Conservation (phyloP, 441 rosid species). For the Erodium chrysanthum region DNA sequence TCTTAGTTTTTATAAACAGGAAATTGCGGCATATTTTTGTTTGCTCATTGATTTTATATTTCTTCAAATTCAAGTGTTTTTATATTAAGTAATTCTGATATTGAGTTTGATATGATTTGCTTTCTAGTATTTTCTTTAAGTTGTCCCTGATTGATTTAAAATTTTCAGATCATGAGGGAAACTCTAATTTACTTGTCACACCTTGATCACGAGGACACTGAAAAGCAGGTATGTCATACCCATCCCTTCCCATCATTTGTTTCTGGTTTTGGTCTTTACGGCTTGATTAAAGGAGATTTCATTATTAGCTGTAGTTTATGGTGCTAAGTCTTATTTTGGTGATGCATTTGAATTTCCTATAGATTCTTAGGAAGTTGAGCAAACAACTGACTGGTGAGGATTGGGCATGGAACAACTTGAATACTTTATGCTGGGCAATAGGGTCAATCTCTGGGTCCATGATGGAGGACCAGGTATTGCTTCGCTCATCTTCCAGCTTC, state of each 20-base stretch:
- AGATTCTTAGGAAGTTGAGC: conserved; percentile 94
- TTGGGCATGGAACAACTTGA: conserved; percentile 96
- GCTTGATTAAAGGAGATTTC: neutral
- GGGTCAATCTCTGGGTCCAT: conserved; percentile 99
- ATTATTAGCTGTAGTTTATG: neutral
- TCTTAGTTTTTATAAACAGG: neutral
- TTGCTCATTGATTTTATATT: conserved; percentile 2
- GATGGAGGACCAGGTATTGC: conserved; percentile 92
- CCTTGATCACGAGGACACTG: conserved; percentile 98
- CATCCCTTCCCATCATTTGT: neutral
- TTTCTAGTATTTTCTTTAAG: neutral
- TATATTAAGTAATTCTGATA: too few relatives aligned
- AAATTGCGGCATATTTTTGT: neutral
- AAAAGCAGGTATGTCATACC: conserved; percentile 63
- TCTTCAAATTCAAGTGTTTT: neutral
- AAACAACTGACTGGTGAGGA: conserved; percentile 97
- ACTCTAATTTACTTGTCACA: conserved; percentile 89
- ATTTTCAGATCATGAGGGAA: conserved; percentile 92
- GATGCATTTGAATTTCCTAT: conserved; percentile 14
- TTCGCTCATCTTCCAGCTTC: neutral
- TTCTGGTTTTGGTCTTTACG: neutral
- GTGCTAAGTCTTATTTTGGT: neutral
- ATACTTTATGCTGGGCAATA: conserved; percentile 98
- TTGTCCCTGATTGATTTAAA: conserved; percentile 15
- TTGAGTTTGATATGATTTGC: neutral